Evolutionary conservation across 1,284 basidiomycete genomes (phyloP).

Genomic region (Pyrrhoderma noxium): DNA sequence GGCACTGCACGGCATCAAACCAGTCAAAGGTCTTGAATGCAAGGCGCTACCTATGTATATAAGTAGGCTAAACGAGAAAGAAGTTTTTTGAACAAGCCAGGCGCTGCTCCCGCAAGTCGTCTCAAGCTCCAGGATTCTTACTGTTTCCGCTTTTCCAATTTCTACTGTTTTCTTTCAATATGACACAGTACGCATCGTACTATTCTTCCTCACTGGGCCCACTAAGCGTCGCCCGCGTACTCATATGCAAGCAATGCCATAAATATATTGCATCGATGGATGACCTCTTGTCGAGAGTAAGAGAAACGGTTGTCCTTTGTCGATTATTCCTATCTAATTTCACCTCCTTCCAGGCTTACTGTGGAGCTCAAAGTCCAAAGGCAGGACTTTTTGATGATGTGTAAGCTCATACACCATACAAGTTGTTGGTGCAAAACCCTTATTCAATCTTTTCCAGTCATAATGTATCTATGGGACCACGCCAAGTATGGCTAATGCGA

Average conservation of each 20-base stretch:
- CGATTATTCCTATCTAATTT: not conserved
- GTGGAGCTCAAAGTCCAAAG: slow-evolving; percentile 15
- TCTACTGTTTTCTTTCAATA: not conserved
- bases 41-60: slow-evolving; percentile 8
- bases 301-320: not conserved
- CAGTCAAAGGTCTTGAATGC: slow-evolving; percentile 3
- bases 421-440: not conserved
- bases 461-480: slow-evolving; percentile 12
- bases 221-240: slow-evolving; percentile 13
- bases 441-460: not conserved
- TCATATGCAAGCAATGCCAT: slow-evolving; percentile 16
- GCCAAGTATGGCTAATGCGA: slow-evolving; percentile 38
- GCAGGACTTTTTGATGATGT: slow-evolving; percentile 17
- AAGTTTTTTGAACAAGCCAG: not conserved
- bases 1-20: not conserved
- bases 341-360: slow-evolving; percentile 7
- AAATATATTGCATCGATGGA: slow-evolving; percentile 18
- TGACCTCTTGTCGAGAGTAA: slow-evolving; percentile 15
- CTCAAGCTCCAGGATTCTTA: not conserved
- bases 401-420: slow-evolving; percentile 1
- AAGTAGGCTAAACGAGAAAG: not conserved
- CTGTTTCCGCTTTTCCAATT: not conserved
- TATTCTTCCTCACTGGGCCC: slow-evolving; percentile 16
- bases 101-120: slow-evolving; percentile 2
- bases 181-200: slow-evolving; percentile 16